Evolutionary conservation across 2,329 filamentous ascomycete genomes (phyloP).

Genomic region (Trichoderma oligosporum): DNA sequence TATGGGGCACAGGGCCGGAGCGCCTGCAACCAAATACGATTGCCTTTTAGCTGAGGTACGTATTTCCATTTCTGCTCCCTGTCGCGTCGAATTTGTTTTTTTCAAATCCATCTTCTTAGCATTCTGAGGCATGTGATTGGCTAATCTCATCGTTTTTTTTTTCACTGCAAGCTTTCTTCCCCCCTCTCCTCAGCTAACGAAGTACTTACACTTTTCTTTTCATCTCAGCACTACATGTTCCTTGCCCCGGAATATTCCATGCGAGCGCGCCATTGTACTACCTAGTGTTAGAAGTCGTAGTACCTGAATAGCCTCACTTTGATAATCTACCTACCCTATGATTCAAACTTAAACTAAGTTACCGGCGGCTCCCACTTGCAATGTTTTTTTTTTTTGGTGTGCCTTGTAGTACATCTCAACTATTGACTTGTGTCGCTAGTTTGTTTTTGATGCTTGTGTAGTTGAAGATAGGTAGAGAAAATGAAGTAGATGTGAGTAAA

Average conservation of each 20-base stretch:
- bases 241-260: not conserved
- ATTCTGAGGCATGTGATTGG: not conserved
- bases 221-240: not conserved
- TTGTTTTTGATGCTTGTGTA: too few species aligned
- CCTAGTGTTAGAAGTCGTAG: not conserved
- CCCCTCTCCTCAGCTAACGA: constrained; percentile 7
- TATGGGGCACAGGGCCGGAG: not conserved
- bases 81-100: constrained; percentile 16
- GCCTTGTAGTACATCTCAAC: not conserved
- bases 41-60: not conserved
- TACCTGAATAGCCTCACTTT: not conserved
- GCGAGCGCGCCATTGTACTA: not conserved
- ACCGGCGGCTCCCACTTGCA: too few species aligned
- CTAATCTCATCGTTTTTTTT: not conserved
- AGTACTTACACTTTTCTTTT: not conserved
- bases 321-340: not conserved
- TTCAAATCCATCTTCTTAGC: not conserved
- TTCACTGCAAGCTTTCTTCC: not conserved
- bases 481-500: too few species aligned
- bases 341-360: not conserved
- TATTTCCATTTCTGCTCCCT: not conserved
- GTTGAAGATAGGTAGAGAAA: too few species aligned
- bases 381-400: too few species aligned
- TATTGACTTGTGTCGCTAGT: too few species aligned
- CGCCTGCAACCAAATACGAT: constrained; percentile 7